Evolutionary conservation across 257 asterid species (phyloP), one percentile per base, ranked within the genome.

Genomic region (Primulina eburnea): DNA sequence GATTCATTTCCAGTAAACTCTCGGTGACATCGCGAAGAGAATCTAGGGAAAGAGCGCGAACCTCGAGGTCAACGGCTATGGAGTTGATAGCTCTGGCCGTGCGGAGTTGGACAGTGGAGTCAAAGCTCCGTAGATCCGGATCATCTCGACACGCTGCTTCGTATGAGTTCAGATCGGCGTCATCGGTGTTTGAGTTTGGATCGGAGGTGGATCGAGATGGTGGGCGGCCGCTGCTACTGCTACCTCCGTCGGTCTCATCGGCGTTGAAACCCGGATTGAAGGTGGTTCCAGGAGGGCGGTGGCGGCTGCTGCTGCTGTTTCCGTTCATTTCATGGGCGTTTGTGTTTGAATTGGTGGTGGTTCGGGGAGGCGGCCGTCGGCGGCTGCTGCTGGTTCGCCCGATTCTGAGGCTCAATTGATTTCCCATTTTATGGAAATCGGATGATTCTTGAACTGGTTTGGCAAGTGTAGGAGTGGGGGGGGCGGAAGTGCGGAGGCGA

Each of bases 1-100:
- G 95, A 65, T 92, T 92, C 92, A 89, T 78, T 68, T 18, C 86
- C 6, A 84, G 76, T 35, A 84, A 65, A 52, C 84, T 76, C 55
- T 71, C 79, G 10, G 88, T 81, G 73, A 81, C 88, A 18, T 79
- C 88, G 12, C 86, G 84, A 47, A 84, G 80, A 24, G 88, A 84
- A 9, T 84, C 88, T 2, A 84, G 71, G 21, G 88, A 76, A 8
- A 84, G 77, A 47, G 86, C 75, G 64, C 81, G 76, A 33, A 68
- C 73, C 69, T 84, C 86, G 33, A 79, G 68, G 57, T 72, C 79
- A 2, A 72, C 77, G 8, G 88, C 82, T 34, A 84, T 71, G 8
- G 88, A 81, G 71, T 79, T 79, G 58, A 84, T 82, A 73, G 82
- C 88, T 56, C 75, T 74, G 35, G 73, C 65, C n/a, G 88, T 71